Percentiles rank a stretch among this genome's conserved stretches.
phyloP scores from a whole-genome alignment of 345 rosid species.

The Gossypium rotundifolium region DNA sequence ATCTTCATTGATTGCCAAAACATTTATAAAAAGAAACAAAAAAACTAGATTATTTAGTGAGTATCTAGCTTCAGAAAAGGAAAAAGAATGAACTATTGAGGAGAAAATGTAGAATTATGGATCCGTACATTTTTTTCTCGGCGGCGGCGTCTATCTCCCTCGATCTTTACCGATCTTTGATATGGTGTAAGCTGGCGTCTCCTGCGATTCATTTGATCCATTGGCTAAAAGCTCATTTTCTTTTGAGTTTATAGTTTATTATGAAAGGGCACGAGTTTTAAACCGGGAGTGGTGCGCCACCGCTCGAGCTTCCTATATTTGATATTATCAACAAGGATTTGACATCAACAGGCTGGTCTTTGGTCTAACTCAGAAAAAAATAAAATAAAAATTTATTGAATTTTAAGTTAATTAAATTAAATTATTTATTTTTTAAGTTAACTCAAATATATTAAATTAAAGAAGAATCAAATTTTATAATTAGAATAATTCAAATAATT shows the following conservation, averaged over 20 bases:
- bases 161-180: not conserved
- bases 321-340: too few relatives aligned
- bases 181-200: not conserved
- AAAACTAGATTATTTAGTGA: too few relatives aligned
- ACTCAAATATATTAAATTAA: too few relatives aligned
- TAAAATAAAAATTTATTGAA: too few relatives aligned
- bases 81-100: not conserved
- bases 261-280: not conserved
- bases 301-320: not conserved
- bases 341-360: too few relatives aligned
- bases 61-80: not conserved
- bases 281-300: not conserved
- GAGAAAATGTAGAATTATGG: not conserved
- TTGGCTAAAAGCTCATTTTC: not conserved
- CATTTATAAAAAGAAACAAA: not conserved
- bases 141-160: not conserved
- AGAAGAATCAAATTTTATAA: too few relatives aligned
- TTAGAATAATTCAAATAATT: too few relatives aligned
- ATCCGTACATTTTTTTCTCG: not conserved
- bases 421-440: too few relatives aligned
- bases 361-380: too few relatives aligned
- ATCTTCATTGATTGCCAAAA: not conserved
- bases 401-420: too few relatives aligned
- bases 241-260: not conserved
- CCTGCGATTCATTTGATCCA: not conserved